Evolutionary conservation across 2,329 filamentous ascomycete genomes (phyloP), one percentile per base, ranked within the genome.

Genomic region (Colletotrichum limetticola): DNA sequence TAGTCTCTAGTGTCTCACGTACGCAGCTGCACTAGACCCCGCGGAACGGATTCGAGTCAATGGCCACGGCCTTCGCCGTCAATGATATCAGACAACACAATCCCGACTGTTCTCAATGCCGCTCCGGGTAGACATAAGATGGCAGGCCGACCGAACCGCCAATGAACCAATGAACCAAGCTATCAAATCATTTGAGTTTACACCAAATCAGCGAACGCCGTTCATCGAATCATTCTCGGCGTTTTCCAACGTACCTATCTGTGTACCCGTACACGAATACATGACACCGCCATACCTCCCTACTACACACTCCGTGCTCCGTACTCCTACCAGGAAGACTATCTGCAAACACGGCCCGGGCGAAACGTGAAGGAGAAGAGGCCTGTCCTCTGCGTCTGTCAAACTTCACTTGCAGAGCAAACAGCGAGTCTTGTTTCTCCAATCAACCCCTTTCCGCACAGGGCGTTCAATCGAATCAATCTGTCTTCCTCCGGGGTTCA

Each of bases 51-150:
- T n/a, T 24, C 24, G 26, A 5, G 14, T 52, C 60, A 12, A 30
- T 22, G 19, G 19, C 37, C 16, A 19, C 19, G 42, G 42, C 9
- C 19, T 32, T 46, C 4, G 5, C 14, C 28, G 16, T 19, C 58
- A 22, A 71, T 37, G 52, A 63, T 68, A 68, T 68, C 65, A 59
- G 64, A 62, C 68, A 60, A 71, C 32, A 67, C 55, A 70, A 49
- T 55, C 58, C 35, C n/a, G 22, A n/a, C 52, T 3, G 19, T 24
- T 7, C 22, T 28, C 56, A 52, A 52, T 52, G 56, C 56, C 57
- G 24, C 16, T 28, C 53, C 57, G 12, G 11, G 19, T 60, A n/a
- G 42, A 60, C 28, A 14, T 35, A 16, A 30, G 46, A 65, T 9
- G 49, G 30, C 42, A 26, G 61, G 28, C 12, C 52, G 28, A n/a